Evolutionary conservation across 495 filamentous ascomycete genomes (phyloP), one percentile per base, ranked within the genome.

Genomic region (Aspergillus coremiiformis): DNA sequence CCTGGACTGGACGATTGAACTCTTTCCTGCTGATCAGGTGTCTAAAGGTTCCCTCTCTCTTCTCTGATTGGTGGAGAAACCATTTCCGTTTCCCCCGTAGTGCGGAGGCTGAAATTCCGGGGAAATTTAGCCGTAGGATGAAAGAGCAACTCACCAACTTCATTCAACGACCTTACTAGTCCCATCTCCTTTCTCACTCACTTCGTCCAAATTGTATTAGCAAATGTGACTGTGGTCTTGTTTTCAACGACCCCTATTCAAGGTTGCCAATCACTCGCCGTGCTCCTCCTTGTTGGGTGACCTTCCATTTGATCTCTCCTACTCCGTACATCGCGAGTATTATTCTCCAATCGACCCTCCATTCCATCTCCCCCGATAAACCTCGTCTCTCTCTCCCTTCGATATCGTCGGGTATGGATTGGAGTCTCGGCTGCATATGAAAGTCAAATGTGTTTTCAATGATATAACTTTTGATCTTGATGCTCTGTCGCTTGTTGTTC

Each of bases 51-150:
- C n/a, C n/a, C n/a, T n/a, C n/a, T n/a, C n/a, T n/a, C n/a, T n/a
- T n/a, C n/a, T 8, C 15, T 68, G 56, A 72, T 72, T 72, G 69
- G 69, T 65, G 69, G 69, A 72, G 60, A 62, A 72, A 69, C 53
- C 29, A 45, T 52, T 32, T 51, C 51, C 53, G 50, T 37, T 17
- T n/a, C n/a, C 39, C 37, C 44, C 43, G 44, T 47, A 33, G 29
- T 45, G 48, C 48, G 47, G 47, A 56, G n/a, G 53, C 43, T 33
- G 42, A 44, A 47, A 49, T 49, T 43, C 51, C 51, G 60, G 60
- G 60, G 56, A 62, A 62, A 59, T 59, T 59, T 49, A 50, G 39
- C 56, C 59, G 55, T 55, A 51, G 51, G 56, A 42, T 14, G 29
- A 21, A 24, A 23, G 0, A 35, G 14, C 39, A 20, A 44, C 39